Conservation (phyloP, 495 filamentous ascomycete genomes). For the Aspergillus mulundensis region DNA sequence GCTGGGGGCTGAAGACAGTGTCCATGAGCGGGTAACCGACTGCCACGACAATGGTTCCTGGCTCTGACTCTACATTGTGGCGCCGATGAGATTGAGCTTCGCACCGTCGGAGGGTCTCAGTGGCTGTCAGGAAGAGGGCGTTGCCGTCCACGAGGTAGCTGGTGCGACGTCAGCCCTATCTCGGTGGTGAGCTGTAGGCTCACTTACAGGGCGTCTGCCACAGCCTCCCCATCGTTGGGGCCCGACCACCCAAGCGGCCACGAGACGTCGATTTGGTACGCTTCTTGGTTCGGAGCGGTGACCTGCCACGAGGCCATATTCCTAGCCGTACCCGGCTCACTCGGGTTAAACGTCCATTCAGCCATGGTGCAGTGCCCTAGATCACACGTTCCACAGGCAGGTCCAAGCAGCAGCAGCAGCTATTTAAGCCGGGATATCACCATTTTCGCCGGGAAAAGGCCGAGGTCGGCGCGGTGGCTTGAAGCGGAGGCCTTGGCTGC, state of each 20-base stretch:
- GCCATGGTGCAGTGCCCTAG: too few relatives aligned
- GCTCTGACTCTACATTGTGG: not conserved
- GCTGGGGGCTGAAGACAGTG: constrained; percentile 18
- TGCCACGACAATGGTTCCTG: constrained; percentile 16
- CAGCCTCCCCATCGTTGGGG: not conserved
- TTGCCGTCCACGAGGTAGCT: constrained; percentile 26
- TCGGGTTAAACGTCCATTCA: constrained; percentile 11
- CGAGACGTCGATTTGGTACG: constrained; percentile 19
- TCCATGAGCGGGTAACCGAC: constrained; percentile 22
- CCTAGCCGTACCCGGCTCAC: not conserved
- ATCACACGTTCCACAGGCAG: too few relatives aligned
- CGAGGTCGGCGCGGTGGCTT: not conserved
- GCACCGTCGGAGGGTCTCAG: constrained; percentile 19
- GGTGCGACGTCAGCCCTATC: not conserved
- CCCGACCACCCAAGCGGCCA: constrained; percentile 21
- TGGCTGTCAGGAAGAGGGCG: constrained; percentile 20
- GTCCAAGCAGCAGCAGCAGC: not conserved
- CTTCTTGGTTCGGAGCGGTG: constrained; percentile 1
- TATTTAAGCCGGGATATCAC: not conserved
- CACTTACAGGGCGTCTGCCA: constrained; percentile 19
- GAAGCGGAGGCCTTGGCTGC: constrained; percentile 14
- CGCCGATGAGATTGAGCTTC: not conserved
- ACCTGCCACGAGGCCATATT: constrained; percentile 19
- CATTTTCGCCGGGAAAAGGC: too few relatives aligned
- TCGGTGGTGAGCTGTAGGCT: too few relatives aligned